These are phyloP conservation scores for Guadua angustifolia DNA, from an alignment of 176 grass and related monocot genomes.

Conservation along the genomic window DNA sequence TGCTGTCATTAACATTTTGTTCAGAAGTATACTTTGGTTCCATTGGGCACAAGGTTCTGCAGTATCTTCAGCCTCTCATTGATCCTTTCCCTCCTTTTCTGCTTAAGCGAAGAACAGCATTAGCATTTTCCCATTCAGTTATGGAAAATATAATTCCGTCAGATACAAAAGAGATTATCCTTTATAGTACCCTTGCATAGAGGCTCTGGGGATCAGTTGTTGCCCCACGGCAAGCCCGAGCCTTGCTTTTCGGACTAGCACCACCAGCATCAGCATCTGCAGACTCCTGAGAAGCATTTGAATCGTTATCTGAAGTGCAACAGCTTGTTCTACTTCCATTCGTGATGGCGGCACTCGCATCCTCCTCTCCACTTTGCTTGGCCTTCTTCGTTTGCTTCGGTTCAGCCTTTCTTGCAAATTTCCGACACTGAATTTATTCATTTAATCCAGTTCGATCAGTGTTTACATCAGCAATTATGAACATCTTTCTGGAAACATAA, in stretches of 20 bases:
- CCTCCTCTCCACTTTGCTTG: constrained; percentile 39
- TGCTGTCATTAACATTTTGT: not conserved
- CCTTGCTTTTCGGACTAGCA: constrained; percentile 51
- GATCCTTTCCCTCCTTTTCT: constrained; percentile 83
- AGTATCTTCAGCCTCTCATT: constrained; percentile 83
- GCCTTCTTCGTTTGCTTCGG: constrained; percentile 53
- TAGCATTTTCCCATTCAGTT: constrained; percentile 36
- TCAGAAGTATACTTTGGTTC: constrained; percentile 73
- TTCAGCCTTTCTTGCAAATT: constrained; percentile 43
- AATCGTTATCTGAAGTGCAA: constrained; percentile 69
- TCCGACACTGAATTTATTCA: constrained; percentile 44
- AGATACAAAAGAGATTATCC: not conserved
- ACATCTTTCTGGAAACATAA: not conserved
- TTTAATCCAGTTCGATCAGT: constrained; percentile 17
- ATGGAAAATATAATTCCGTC: not conserved
- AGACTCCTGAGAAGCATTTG: constrained; percentile 62
- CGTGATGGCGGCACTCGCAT: not conserved
- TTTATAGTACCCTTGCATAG: constrained; percentile 72
- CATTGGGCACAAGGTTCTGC: constrained; percentile 79
- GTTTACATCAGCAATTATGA: not conserved
- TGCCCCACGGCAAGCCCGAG: constrained; percentile 40
- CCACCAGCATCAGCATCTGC: constrained; percentile 31
- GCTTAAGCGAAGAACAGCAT: constrained; percentile 46
- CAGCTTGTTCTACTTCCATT: constrained; percentile 45
- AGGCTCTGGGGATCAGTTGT: constrained; percentile 86